Evolutionary conservation across 2,329 filamentous ascomycete species (phyloP).

Genomic region (Neofusicoccum sp.): DNA sequence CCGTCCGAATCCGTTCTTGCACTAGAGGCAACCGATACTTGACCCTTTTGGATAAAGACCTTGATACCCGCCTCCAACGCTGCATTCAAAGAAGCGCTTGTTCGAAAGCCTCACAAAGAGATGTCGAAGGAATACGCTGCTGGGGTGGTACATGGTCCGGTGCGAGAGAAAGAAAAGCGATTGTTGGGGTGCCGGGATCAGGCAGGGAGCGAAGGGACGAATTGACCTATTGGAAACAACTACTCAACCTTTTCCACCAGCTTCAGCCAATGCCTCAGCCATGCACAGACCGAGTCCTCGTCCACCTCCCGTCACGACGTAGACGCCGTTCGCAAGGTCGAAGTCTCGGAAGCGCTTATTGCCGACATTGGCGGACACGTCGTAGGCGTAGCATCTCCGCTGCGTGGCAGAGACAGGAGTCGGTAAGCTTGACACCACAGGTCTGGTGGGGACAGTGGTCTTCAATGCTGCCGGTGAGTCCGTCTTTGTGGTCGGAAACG

Average conservation of each 20-base stretch:
- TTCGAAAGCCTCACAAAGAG: not conserved
- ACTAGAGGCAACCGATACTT: not conserved
- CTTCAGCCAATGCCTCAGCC: slow-evolving; percentile 70
- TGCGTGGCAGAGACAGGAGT: not conserved
- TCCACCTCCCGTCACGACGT: slow-evolving; percentile 60
- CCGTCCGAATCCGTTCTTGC: not conserved
- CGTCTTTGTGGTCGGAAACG: not conserved
- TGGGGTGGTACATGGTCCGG: not conserved
- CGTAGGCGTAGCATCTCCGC: not conserved
- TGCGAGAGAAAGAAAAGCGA: not conserved
- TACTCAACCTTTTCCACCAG: slow-evolving; percentile 59
- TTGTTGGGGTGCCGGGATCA: not conserved
- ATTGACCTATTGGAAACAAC: not conserved
- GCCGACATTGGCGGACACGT: slow-evolving; percentile 12
- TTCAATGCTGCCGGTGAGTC: not conserved
- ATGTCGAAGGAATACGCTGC: not conserved
- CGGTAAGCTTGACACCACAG: not conserved
- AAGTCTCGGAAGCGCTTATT: slow-evolving; percentile 22
- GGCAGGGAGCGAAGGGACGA: not conserved
- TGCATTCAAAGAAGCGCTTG: not conserved
- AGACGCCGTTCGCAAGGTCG: slow-evolving; percentile 32
- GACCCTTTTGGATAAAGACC: not conserved
- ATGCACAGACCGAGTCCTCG: slow-evolving; percentile 69
- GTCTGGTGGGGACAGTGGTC: not conserved
- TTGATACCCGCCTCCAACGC: no score